Percentiles rank a stretch among this genome's conserved stretches.
These are phyloP conservation scores for Solanum bukasovii DNA, from an alignment of 257 asterid genomes.

Conservation along the genomic window DNA sequence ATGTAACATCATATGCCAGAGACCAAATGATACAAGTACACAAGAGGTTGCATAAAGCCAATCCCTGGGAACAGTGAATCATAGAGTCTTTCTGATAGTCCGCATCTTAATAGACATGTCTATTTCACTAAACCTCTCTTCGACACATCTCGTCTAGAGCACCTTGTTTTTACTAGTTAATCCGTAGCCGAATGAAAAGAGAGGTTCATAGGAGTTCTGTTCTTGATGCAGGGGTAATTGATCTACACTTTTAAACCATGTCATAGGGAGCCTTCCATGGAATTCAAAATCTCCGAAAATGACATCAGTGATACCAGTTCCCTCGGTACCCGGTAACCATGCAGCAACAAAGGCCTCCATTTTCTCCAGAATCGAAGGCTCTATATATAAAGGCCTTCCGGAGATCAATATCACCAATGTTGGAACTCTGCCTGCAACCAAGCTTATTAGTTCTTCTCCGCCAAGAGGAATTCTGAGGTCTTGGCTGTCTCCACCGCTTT, in stretches of 20 bases:
- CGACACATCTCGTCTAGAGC: conserved; percentile 6
- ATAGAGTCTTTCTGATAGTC: neutral
- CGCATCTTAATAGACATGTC: neutral
- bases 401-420: conserved; percentile 57
- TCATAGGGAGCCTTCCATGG: conserved; percentile 62
- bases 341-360: conserved; percentile 56
- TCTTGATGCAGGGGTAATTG: conserved; percentile 51
- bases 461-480: conserved; percentile 51
- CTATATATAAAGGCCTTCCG: conserved; percentile 73
- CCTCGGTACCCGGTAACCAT: conserved; percentile 90
- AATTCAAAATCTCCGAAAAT: conserved; percentile 63
- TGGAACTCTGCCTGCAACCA: conserved; percentile 61
- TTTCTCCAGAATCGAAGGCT: conserved; percentile 45
- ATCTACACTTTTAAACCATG: conserved; percentile 68
- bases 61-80: neutral
- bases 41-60: neutral
- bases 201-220: conserved; percentile 43
- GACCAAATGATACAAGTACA: neutral
- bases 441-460: conserved; percentile 45
- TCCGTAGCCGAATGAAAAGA: conserved; percentile 62
- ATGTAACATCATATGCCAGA: neutral
- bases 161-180: conserved; percentile 37
- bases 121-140: neutral
- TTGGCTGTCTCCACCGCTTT: conserved; percentile 61
- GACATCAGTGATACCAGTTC: conserved; percentile 67